Base-by-base conservation (phyloP, 2,329 filamentous ascomycete genomes). In the Fusarium continuum region DNA sequence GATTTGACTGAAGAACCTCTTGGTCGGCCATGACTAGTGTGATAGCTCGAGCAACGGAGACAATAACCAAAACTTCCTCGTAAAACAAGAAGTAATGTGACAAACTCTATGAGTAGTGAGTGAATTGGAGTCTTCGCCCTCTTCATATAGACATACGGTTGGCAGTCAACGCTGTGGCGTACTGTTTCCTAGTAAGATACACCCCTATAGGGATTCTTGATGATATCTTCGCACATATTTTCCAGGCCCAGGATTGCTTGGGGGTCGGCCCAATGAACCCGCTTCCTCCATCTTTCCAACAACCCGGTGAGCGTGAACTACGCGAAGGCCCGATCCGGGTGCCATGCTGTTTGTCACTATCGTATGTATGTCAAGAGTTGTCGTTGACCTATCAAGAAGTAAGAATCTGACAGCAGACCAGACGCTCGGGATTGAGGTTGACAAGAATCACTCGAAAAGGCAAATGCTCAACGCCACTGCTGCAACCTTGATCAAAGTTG, bases 401-500 rank as follows among this genome's bases (percentile, higher is more conserved):
- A 66, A 65, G 61, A 62, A 66, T 66, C 62, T 66, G 62, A 65
- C 58, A 35, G 52, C 25, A 65, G 62, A 64, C 62, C 62, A 63
- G 39, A 51, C 36, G 22, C 44, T 64, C 62, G 62, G 62, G 58
- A 64, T 51, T 43, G 62, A 55, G 62, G 59, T 45, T 55, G 43
- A 49, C 47, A 51, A 40, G 40, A 68, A 49, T 55, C 48, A 25
- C 47, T 49, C 54, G 48, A 65, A 58, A 29, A 60, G 55, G 59
- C 47, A 55, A 45, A 65, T 60, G 44, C 19, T 17, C 25, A 49
- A 39, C 64, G 46, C 55, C 47, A 47, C 60, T 32, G 22, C 34
- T 46, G 51, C 39, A 65, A 58, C 52, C 51, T 49, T 32, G 47
- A 48, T 40, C 47, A 45, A 20, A 51, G 51, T 52, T 50, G 46